Conservation (phyloP, 768 basidiomycete species). For the Pleurotus tuber-regium region DNA sequence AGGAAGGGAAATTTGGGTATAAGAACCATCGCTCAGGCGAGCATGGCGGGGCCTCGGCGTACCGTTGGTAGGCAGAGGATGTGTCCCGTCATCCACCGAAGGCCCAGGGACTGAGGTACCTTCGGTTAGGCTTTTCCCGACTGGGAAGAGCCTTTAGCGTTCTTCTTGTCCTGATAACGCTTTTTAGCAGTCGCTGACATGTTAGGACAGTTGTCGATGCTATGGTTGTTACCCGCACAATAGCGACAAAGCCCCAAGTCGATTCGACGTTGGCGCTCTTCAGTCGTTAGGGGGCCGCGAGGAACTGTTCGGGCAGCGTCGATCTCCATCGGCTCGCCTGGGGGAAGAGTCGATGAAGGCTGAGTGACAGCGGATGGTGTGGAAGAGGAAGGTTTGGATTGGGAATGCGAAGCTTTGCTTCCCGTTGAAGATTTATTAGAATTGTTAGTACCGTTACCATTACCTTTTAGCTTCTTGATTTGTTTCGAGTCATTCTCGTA, state of each 20-base stretch:
- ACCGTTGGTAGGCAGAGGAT: constrained; percentile 12
- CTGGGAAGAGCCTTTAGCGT: constrained; percentile 16
- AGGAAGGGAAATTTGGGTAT: constrained; percentile 11
- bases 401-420: neutral
- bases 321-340: constrained; percentile 29
- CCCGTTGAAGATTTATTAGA: neutral
- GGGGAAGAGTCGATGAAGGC: constrained; percentile 11
- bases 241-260: constrained; percentile 31
- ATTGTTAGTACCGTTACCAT: neutral
- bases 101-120: constrained; percentile 25
- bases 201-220: constrained; percentile 22
- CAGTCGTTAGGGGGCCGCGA: constrained; percentile 24
- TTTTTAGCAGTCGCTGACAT: constrained; percentile 24
- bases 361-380: constrained; percentile 2
- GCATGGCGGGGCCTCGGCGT: constrained; percentile 12
- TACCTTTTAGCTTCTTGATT: constrained; percentile 12
- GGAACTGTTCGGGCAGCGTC: constrained; percentile 19
- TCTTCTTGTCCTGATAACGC: constrained; percentile 1
- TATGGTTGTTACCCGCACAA: constrained; percentile 23
- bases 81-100: constrained; percentile 25
- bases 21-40: neutral
- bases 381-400: constrained; percentile 6
- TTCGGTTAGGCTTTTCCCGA: constrained; percentile 28
- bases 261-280: constrained; percentile 22
- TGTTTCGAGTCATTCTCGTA: constrained; percentile 15